Evolutionary conservation across 306 rosid genomes (phyloP).

Genomic region (Astragalus glycyphyllos): DNA sequence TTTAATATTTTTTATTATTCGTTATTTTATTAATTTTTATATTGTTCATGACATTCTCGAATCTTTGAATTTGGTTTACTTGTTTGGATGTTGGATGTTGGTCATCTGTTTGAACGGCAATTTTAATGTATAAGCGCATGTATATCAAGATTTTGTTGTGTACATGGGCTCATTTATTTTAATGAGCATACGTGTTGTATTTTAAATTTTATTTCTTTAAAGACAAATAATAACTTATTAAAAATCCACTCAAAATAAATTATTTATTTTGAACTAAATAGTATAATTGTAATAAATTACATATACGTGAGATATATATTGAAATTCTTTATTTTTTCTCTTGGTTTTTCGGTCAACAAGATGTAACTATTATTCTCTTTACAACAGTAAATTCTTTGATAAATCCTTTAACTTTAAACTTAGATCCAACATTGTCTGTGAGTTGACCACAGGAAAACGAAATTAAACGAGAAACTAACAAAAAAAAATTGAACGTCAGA

Average conservation of each 20-base stretch:
- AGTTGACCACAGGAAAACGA: slow-evolving; percentile 20
- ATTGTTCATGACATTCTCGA: slow-evolving; percentile 10
- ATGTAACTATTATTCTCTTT: not conserved
- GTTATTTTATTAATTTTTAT: slow-evolving; percentile 22
- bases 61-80: slow-evolving; percentile 28
- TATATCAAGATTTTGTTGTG: too few species aligned
- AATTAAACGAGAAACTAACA: not conserved
- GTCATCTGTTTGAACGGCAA: not conserved
- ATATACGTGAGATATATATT: too few species aligned
- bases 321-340: too few species aligned
- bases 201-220: not conserved
- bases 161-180: not conserved
- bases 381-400: not conserved
- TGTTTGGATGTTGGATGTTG: not conserved
- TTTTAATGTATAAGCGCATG: not conserved
- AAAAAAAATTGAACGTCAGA: too few species aligned
- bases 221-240: too few species aligned
- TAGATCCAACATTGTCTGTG: not conserved
- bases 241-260: too few species aligned
- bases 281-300: too few species aligned
- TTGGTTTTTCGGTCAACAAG: not conserved
- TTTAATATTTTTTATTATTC: not conserved
- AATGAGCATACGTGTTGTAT: not conserved
- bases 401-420: not conserved
- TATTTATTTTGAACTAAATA: too few species aligned